Conservation (phyloP, 257 asterid genomes). For the Plantago elongata region DNA sequence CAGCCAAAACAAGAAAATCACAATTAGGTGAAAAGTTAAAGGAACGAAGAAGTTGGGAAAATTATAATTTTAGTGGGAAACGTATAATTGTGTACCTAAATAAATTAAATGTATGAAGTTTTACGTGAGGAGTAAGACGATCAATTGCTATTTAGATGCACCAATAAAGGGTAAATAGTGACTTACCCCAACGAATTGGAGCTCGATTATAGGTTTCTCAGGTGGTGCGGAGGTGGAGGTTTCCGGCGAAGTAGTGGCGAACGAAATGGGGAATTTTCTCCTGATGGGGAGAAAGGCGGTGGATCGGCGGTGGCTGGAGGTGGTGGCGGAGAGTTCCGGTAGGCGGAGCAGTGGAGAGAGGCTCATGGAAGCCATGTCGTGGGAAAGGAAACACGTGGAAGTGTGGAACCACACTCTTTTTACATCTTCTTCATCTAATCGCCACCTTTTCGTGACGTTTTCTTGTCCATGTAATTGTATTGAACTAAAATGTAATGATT, state of each 20-base stretch:
- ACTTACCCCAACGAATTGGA: constrained; percentile 66
- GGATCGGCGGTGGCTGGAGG: constrained; percentile 30
- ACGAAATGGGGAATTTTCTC: constrained; percentile 22
- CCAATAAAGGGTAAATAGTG: neutral
- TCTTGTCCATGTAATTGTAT: too few species aligned
- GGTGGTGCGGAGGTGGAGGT: constrained; percentile 43
- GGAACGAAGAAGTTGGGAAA: neutral
- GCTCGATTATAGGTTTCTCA: constrained; percentile 55
- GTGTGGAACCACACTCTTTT: too few species aligned
- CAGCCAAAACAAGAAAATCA: neutral
- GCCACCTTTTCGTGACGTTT: too few species aligned
- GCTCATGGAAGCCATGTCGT: constrained; percentile 42
- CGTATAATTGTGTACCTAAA: too few species aligned
- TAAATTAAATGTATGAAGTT: too few species aligned
- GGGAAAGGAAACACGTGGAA: too few species aligned
- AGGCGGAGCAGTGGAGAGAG: constrained; percentile 38
- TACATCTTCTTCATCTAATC: too few species aligned
- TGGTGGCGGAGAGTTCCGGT: constrained; percentile 34
- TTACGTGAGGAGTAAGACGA: too few species aligned
- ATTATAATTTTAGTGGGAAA: too few species aligned
- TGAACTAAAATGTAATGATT: too few species aligned
- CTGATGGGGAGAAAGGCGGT: constrained; percentile 25
- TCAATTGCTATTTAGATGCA: too few species aligned
- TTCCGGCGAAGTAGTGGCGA: constrained; percentile 44
- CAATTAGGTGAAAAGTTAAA: neutral